phyloP scores from a whole-genome alignment of 257 asterid genomes.

The Misopates orontium region DNA sequence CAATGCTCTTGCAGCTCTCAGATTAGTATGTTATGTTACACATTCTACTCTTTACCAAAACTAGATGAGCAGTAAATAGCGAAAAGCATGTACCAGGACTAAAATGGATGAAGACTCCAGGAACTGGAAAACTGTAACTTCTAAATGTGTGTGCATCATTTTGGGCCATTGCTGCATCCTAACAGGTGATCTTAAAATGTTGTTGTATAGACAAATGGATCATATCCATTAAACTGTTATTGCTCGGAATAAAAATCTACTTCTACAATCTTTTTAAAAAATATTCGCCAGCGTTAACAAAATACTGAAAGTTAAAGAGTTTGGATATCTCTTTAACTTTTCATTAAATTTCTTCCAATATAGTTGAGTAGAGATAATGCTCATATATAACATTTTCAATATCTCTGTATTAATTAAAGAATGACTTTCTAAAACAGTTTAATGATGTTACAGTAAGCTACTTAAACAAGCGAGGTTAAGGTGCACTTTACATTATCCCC shows the following conservation, averaged over 20 bases:
- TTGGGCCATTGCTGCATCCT: slow-evolving; percentile 10
- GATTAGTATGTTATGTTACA: too few relatives aligned
- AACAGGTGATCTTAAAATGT: not conserved
- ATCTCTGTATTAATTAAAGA: not conserved
- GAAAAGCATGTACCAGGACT: not conserved
- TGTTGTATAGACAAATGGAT: not conserved
- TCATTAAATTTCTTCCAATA: not conserved
- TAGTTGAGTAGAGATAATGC: not conserved
- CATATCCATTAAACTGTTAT: not conserved
- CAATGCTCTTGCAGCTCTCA: slow-evolving; percentile 1
- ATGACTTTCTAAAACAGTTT: slow-evolving; percentile 2
- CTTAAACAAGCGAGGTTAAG: slow-evolving; percentile 1
- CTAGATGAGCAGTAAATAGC: not conserved
- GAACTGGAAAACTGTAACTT: not conserved
- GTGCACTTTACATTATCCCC: slow-evolving; percentile 7
- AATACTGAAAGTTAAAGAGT: not conserved
- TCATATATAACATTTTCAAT: not conserved
- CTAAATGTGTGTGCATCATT: not conserved
- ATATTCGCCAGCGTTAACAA: not conserved
- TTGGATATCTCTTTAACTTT: slow-evolving; percentile 3
- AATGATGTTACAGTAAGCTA: not conserved
- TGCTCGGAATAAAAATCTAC: not conserved
- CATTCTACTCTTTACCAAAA: not conserved
- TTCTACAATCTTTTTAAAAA: not conserved
- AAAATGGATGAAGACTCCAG: not conserved